Evolutionary conservation across 2,329 filamentous ascomycete genomes (phyloP).

Genomic region (Metarhizium guizhouense): DNA sequence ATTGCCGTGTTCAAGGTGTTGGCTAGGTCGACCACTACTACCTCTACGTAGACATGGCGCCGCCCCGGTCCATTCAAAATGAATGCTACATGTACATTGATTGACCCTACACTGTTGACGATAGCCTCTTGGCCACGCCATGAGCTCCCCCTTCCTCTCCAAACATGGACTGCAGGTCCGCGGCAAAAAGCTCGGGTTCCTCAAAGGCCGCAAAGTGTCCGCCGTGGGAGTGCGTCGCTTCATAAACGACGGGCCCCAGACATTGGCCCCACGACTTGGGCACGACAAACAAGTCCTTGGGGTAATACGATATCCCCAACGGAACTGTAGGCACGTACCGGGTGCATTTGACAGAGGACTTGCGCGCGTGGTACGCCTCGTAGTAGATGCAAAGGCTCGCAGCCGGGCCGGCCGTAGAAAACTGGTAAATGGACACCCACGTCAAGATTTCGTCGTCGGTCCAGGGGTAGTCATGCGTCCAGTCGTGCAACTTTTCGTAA

Average conservation of each 20-base stretch:
- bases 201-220: constrained; percentile 57
- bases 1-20: no score
- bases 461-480: constrained; percentile 66
- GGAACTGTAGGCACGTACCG: constrained; percentile 26
- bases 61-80: no score
- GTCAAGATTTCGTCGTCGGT: constrained; percentile 67
- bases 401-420: constrained; percentile 58
- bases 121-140: background rate
- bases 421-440: constrained; percentile 67
- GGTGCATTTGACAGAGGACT: constrained; percentile 2
- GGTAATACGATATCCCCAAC: constrained; percentile 45
- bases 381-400: constrained; percentile 66
- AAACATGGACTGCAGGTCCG: constrained; percentile 51
- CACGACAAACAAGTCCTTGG: constrained; percentile 44
- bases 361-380: constrained; percentile 41
- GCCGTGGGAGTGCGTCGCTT: constrained; percentile 38
- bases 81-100: no score
- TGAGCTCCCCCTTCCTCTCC: constrained; percentile 10
- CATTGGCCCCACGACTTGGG: constrained; percentile 49
- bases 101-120: no score
- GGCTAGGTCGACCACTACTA: no score
- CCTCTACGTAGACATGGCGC: no score
- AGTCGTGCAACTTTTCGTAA: constrained; percentile 71
- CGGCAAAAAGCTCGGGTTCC: constrained; percentile 40
- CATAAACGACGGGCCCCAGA: constrained; percentile 51